Evolutionary conservation across 805 yeast species (phyloP).

Genomic region (Yamadazyma akitaensis): DNA sequence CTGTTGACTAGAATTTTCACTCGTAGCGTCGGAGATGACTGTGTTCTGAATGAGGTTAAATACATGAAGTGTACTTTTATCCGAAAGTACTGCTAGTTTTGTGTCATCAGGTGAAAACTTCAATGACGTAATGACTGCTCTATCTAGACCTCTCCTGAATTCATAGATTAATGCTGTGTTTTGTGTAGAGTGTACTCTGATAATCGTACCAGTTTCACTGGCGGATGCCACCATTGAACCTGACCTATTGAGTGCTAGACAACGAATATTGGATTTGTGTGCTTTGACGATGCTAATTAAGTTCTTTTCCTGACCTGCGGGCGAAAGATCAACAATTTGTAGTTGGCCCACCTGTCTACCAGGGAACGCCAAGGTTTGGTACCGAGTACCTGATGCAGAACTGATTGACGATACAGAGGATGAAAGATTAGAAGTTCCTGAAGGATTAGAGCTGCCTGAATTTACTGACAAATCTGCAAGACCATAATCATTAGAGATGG

Average conservation of each 20-base stretch:
- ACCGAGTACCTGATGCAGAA: constrained; percentile 17
- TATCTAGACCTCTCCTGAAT: constrained; percentile 86
- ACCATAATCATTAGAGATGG: constrained; percentile 60
- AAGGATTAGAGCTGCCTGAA: constrained; percentile 1
- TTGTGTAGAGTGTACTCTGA: constrained; percentile 67
- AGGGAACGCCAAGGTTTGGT: constrained; percentile 70
- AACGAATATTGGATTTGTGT: constrained; percentile 63
- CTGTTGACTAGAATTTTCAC: constrained; percentile 8
- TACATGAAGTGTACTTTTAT: constrained; percentile 85
- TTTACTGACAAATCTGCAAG: constrained; percentile 52
- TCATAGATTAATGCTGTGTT: constrained; percentile 73
- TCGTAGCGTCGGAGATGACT: constrained; percentile 5
- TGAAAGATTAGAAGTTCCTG: constrained; percentile 8
- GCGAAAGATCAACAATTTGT: constrained; percentile 72
- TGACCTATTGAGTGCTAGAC: constrained; percentile 57
- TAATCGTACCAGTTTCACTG: constrained; percentile 76
- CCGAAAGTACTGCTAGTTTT: constrained; percentile 80
- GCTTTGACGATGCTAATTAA: constrained; percentile 71
- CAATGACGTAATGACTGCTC: constrained; percentile 79
- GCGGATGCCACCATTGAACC: constrained; percentile 78
- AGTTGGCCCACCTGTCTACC: constrained; percentile 74
- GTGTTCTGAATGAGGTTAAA: constrained; percentile 46
- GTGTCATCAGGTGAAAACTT: constrained; percentile 75
- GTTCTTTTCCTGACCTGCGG: constrained; percentile 59
- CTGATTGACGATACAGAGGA: constrained; percentile 10